Base-by-base conservation (phyloP, 345 rosid species). In the Pseudoturritis turrita region DNA sequence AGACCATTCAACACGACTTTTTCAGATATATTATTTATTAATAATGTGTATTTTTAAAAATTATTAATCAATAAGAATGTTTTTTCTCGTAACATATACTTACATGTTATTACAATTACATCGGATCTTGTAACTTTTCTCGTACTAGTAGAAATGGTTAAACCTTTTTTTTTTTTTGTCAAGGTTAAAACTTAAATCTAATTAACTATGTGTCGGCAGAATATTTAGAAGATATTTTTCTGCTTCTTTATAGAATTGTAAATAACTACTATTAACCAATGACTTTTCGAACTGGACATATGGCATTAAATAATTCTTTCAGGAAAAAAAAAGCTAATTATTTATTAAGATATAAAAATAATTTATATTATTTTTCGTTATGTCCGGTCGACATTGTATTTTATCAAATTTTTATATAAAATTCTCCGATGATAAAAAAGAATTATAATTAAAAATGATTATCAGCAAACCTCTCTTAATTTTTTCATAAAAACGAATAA, bases 161-260 rank as follows among this genome's bases (percentile, higher is more conserved):
- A 39, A 51, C 40, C 9, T 33, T 7, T 33, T 33, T 8, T 33
- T 26, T 26, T 6, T 29, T 33, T 33, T 33, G 37, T 8, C 11
- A 33, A 33, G 23, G 22, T 61, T 26, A 41, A 26, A n/a, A n/a
- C 40, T 10, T 19, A 39, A 22, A 4, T 25, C 5, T 15, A 33
- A 33, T 33, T 33, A 53, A 23, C 40, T 21, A n/a, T 43, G 56
- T 65, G 77, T 65, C 71, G 71, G 71, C 65, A 46, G 65, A 73
- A 64, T 29, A 53, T 36, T 21, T 59, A 6, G 35, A 35, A 44
- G 25, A 9, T 43, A 54, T 18, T 41, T 22, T 13, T 54, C 2
- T 68, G 28, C 53, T 22, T 66, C 37, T 25, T 50, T n/a, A n/a
- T 35, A 21, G 11, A 66, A 51, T 7, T 50, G 1, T 40, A n/a